phyloP scores from a whole-genome alignment of 148 eudicot genomes.

The Rheum nobile region DNA sequence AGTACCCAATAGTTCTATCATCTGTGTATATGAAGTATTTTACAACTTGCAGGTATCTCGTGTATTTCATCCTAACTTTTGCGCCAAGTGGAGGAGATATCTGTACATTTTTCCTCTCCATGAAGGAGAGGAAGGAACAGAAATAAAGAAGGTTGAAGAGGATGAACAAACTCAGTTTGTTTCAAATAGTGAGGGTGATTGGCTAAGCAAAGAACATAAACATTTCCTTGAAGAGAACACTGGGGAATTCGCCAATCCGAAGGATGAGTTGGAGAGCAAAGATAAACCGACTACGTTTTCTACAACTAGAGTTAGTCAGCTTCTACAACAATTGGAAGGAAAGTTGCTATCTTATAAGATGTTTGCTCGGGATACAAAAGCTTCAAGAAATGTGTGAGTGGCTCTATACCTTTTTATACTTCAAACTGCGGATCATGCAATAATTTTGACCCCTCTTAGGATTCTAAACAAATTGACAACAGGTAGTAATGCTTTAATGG shows the following conservation, averaged over 20 bases:
- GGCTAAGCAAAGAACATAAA: conserved; percentile 6
- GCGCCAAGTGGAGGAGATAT: conserved; percentile 95
- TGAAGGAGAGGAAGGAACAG: conserved; percentile 24
- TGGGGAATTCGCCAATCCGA: conserved; percentile 13
- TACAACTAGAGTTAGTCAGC: conserved; percentile 53
- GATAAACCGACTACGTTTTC: conserved; percentile 47
- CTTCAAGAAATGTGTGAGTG: conserved; percentile 80
- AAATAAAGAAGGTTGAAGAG: conserved; percentile 15
- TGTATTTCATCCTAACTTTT: conserved; percentile 89
- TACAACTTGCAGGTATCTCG: conserved; percentile 58
- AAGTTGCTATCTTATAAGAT: conserved; percentile 78
- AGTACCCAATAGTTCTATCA: not conserved
- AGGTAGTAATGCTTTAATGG: not conserved
- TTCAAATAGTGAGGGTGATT: conserved; percentile 11
- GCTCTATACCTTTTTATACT: not conserved
- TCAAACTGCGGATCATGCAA: not conserved
- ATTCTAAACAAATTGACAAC: not conserved
- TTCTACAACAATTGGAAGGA: conserved; percentile 63
- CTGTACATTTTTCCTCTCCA: conserved; percentile 73
- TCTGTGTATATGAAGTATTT: not conserved
- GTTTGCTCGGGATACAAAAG: conserved; percentile 96
- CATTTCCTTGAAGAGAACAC: conserved; percentile 9
- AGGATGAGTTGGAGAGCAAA: conserved; percentile 20
- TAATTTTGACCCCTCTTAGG: not conserved
- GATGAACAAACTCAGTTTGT: conserved; percentile 12